phyloP scores from a whole-genome alignment of 2,329 filamentous ascomycete genomes.

The Boeremia lycopersici region DNA sequence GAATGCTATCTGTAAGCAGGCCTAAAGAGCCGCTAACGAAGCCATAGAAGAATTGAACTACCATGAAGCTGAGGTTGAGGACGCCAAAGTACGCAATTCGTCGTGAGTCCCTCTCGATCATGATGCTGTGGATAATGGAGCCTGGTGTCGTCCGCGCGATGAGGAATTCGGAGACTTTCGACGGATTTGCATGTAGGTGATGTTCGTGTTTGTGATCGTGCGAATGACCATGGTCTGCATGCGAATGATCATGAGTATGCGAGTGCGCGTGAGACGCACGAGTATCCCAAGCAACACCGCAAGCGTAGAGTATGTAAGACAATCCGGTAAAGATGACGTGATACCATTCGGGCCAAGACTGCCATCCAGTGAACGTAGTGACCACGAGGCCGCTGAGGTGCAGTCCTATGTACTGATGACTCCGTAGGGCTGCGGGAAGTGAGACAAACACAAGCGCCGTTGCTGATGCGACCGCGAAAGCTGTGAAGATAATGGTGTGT shows the following conservation, averaged over 20 bases:
- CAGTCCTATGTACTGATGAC: conserved; percentile 42
- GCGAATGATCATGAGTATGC: conserved; percentile 39
- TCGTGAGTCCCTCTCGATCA: conserved; percentile 89
- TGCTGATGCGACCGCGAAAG: conserved; percentile 51
- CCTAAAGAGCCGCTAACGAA: conserved; percentile 92
- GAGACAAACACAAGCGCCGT: conserved; percentile 51
- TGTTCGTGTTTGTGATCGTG: conserved; percentile 38
- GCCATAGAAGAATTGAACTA: conserved; percentile 91
- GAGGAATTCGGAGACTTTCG: conserved; percentile 73
- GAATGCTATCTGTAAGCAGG: conserved; percentile 94
- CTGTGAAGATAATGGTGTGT: conserved; percentile 46
- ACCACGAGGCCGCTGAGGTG: conserved; percentile 37
- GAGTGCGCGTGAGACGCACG: conserved; percentile 26
- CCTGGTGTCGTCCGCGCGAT: conserved; percentile 72
- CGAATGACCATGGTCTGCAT: conserved; percentile 39
- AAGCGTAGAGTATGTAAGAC: conserved; percentile 40
- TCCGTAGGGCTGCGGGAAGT: conserved; percentile 50
- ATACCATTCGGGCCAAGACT: conserved; percentile 24
- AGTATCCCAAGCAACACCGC: conserved; percentile 51
- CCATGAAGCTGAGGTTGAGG: conserved; percentile 96
- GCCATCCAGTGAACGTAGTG: conserved; percentile 31
- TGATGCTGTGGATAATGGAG: conserved; percentile 82
- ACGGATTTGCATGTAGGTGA: conserved; percentile 59
- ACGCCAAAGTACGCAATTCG: conserved; percentile 97
- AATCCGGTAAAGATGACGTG: conserved; percentile 26